Evolutionary conservation across 371 early-diverging fungal genomes (phyloP), one percentile per base, ranked within the genome.

Genomic region (Mucor saturninus): DNA sequence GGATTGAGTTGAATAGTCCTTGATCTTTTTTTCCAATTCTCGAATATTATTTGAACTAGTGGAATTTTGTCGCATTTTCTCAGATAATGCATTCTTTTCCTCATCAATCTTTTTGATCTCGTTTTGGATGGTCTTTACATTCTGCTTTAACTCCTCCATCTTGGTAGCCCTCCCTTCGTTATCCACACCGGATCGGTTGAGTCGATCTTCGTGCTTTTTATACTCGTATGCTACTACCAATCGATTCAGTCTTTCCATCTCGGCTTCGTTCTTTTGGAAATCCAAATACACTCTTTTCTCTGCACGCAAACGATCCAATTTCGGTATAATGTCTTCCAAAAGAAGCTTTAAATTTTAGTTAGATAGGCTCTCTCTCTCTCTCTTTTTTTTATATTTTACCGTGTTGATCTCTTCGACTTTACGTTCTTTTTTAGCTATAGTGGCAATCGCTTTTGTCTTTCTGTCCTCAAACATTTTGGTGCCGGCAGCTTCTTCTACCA

Each of bases 401-500:
- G 83, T 79, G 30, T 89, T 89, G 56, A 96, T 98, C 63, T 99
- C 98, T 30, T 89, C 91, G 7, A 99, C 87, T 81, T 97, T 97
- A 39, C 89, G 85, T 60, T 99, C 98, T 76, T 99, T 99, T 73
- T 98, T 98, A 7, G 83, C 89, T 75, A 99, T 95, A 1, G 94
- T 93, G 56, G 88, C 89, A 50, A 95, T 72, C 0, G 99, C 99
- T 76, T 97, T 97, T 46, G 92, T 95, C 67, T 99, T 99, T 61
- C 95, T 83, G 69, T 96, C 97, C 74, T 98, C 98, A 74, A 95
- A 99, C 96, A 96, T 95, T 59, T 92, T 87, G 40, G 98, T 99
- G 5, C 99, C 99, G 4, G 99, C 98, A 0, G 99, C 98, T 74
- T 99, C 99, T 73, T 99, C 98, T 28, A 99, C 95, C 97, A 99